phyloP scores from a whole-genome alignment of 2,329 filamentous ascomycete species.

The Hypoxylon sp. region DNA sequence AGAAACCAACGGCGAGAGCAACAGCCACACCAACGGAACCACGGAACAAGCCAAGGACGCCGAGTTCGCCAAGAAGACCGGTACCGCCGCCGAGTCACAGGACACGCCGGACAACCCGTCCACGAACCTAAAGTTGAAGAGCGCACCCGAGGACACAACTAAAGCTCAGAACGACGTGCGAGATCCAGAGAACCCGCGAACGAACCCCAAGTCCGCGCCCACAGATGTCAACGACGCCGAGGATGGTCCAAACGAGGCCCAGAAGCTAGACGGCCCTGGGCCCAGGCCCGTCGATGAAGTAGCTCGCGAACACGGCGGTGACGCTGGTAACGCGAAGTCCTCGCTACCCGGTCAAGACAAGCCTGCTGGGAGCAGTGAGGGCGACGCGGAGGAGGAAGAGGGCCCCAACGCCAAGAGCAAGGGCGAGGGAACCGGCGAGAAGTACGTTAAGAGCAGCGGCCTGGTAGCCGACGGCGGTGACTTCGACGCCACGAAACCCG shows the following conservation, averaged over 20 bases:
- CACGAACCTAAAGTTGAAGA: slow-evolving; percentile 46
- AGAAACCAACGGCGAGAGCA: slow-evolving; percentile 28
- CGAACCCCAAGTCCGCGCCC: slow-evolving; percentile 53
- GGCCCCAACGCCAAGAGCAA: slow-evolving; percentile 51
- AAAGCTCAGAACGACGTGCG: slow-evolving; percentile 58
- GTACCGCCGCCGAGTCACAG: slow-evolving; percentile 44
- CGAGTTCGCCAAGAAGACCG: slow-evolving; percentile 47
- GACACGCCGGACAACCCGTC: slow-evolving; percentile 49
- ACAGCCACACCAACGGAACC: slow-evolving; percentile 34
- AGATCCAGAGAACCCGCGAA: slow-evolving; percentile 53
- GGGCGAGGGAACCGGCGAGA: slow-evolving; percentile 65
- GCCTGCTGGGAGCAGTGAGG: slow-evolving; percentile 49
- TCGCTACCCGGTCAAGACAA: slow-evolving; percentile 28
- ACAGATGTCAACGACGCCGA: slow-evolving; percentile 55
- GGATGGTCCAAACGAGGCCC: slow-evolving; percentile 51
- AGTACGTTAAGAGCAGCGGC: slow-evolving; percentile 69
- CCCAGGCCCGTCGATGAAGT: slow-evolving; percentile 57
- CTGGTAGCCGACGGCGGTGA: slow-evolving; percentile 74
- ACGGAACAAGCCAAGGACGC: slow-evolving; percentile 18
- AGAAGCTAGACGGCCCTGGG: slow-evolving; percentile 57
- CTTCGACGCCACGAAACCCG: slow-evolving; percentile 73
- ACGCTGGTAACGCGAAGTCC: slow-evolving; percentile 42
- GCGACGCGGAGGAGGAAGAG: slow-evolving; percentile 42
- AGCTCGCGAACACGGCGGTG: slow-evolving; percentile 49
- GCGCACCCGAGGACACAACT: slow-evolving; percentile 43